phyloP scores from a whole-genome alignment of 768 basidiomycete genomes.

The Russula compacta region DNA sequence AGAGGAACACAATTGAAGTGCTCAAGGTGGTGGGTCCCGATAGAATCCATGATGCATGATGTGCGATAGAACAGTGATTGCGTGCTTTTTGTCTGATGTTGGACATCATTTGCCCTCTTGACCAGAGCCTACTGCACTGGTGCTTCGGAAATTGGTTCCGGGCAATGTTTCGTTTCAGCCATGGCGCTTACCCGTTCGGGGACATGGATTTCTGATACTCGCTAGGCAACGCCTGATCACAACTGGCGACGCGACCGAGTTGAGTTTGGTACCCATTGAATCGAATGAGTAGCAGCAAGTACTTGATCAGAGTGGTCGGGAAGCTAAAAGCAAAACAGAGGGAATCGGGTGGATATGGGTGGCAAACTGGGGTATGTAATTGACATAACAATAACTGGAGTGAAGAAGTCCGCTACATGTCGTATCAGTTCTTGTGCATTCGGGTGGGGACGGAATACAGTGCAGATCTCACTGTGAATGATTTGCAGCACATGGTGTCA shows the following conservation, averaged over 20 bases:
- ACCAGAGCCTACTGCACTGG: not conserved
- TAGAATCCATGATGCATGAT: too few species aligned
- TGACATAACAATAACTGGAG: slow-evolving; percentile 5
- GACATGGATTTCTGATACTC: slow-evolving; percentile 24
- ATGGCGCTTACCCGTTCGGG: not conserved
- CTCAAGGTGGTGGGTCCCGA: not conserved
- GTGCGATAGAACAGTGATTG: too few species aligned
- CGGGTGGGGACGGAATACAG: not conserved
- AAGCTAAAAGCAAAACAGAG: slow-evolving; percentile 21
- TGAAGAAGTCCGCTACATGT: not conserved
- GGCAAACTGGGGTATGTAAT: slow-evolving; percentile 9
- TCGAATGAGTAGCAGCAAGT: not conserved
- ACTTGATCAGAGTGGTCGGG: slow-evolving; percentile 23
- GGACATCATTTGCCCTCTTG: not conserved
- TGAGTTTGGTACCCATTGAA: slow-evolving; percentile 22
- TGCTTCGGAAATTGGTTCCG: not conserved
- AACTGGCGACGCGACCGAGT: slow-evolving; percentile 23
- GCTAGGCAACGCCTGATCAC: slow-evolving; percentile 27
- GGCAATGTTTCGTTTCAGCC: not conserved
- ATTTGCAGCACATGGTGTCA: not conserved
- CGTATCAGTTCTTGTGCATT: slow-evolving; percentile 5
- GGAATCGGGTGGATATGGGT: slow-evolving; percentile 9
- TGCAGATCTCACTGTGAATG: not conserved
- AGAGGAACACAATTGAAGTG: not conserved
- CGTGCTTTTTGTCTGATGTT: not conserved